Conservation (phyloP, 2,329 filamentous ascomycete species). For the Neofusicoccum sp. region DNA sequence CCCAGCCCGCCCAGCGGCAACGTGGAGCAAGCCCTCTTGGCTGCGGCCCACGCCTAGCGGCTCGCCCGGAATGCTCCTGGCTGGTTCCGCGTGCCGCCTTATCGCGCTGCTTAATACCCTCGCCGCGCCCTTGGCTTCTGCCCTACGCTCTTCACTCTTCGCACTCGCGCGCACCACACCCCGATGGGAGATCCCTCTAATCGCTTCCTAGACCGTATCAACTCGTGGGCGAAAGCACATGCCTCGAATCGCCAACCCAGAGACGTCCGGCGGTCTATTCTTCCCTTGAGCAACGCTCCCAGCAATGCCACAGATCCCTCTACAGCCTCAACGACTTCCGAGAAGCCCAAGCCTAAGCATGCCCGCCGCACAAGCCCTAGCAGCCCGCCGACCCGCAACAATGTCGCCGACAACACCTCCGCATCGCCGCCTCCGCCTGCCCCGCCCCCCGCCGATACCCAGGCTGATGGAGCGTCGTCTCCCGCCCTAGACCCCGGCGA, state of each 20-base stretch:
- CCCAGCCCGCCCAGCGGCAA: conserved; percentile 10
- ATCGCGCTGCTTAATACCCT: conserved; percentile 15
- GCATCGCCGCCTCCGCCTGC: conserved; percentile 35
- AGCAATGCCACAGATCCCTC: conserved; percentile 33
- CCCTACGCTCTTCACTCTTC: conserved; percentile 18
- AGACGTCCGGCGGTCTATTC: conserved; percentile 24
- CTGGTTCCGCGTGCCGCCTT: not conserved
- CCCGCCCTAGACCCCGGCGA: conserved; percentile 51
- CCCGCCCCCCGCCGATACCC: conserved; percentile 48
- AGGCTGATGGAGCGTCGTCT: conserved; percentile 55
- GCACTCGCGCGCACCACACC: conserved; percentile 28
- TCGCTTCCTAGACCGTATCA: conserved; percentile 55
- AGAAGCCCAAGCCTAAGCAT: not conserved
- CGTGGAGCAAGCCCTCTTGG: conserved; percentile 20
- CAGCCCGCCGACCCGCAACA: conserved; percentile 30
- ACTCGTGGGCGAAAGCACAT: conserved; percentile 52
- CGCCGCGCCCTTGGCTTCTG: not conserved
- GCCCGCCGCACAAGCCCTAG: conserved; percentile 25
- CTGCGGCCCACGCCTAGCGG: conserved; percentile 7
- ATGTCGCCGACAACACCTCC: conserved; percentile 34
- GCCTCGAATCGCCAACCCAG: conserved; percentile 42
- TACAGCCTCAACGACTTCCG: conserved; percentile 24
- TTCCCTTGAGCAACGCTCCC: conserved; percentile 31
- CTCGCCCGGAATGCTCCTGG: conserved; percentile 12
- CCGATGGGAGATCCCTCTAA: conserved; percentile 60